Evolutionary conservation across 805 yeast genomes (phyloP).

Genomic region (Yarrowia phangngaensis): DNA sequence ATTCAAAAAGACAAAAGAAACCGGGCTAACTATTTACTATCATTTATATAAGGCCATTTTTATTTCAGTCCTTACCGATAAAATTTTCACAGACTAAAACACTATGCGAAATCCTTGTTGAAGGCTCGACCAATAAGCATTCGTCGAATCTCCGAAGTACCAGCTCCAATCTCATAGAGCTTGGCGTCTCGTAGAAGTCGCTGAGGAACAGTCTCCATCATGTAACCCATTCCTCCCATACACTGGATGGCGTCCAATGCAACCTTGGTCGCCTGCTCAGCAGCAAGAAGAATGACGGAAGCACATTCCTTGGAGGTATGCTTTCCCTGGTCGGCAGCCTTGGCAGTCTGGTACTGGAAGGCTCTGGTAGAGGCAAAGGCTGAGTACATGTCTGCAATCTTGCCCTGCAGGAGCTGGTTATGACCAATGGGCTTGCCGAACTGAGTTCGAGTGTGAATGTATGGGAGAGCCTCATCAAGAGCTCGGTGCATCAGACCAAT

Average conservation of each 20-base stretch:
- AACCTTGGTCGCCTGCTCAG: conserved; percentile 39
- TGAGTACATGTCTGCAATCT: conserved; percentile 39
- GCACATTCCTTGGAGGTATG: conserved; percentile 38
- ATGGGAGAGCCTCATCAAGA: conserved; percentile 37
- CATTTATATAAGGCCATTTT: too few relatives aligned
- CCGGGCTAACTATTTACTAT: too few relatives aligned
- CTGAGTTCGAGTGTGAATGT: conserved; percentile 37
- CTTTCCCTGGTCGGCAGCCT: conserved; percentile 33
- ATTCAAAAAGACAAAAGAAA: too few relatives aligned
- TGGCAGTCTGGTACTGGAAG: conserved; percentile 35
- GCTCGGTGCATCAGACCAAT: conserved; percentile 38
- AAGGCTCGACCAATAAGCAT: conserved; percentile 39
- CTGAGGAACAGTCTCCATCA: conserved; percentile 38
- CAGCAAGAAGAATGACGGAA: conserved; percentile 39
- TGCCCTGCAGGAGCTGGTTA: conserved; percentile 38
- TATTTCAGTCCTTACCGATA: neutral
- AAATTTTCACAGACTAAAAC: neutral
- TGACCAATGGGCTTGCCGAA: conserved; percentile 38
- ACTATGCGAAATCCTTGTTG: conserved; percentile 33
- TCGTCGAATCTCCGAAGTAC: conserved; percentile 38
- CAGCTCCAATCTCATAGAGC: conserved; percentile 39
- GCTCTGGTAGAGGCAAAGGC: conserved; percentile 38
- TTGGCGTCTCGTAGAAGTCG: conserved; percentile 39
- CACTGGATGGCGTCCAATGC: conserved; percentile 38
- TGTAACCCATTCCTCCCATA: conserved; percentile 40